Evolutionary conservation across 2,329 filamentous ascomycete genomes (phyloP).

Genomic region (Fusarium annulatum): DNA sequence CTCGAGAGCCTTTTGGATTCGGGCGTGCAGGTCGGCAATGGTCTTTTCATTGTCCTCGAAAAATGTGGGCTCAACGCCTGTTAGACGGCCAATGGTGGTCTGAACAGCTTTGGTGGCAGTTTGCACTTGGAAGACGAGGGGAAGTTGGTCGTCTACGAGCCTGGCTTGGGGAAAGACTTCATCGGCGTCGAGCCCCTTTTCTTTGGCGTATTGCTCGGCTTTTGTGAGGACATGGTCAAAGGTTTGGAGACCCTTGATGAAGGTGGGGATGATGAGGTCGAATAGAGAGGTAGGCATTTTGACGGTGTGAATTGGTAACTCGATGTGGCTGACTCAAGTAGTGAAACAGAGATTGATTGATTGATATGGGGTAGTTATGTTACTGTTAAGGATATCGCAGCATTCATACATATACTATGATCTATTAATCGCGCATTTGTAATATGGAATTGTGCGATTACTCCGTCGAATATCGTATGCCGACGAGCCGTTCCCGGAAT

Average conservation of each 20-base stretch:
- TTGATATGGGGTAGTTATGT: too few species aligned
- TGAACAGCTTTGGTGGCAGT: slow-evolving; percentile 28
- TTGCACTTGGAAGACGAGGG: slow-evolving; percentile 37
- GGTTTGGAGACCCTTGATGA: not conserved
- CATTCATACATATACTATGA: too few species aligned
- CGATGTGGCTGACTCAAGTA: rapidly evolving
- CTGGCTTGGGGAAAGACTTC: slow-evolving; percentile 19
- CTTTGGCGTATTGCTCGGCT: slow-evolving; percentile 36
- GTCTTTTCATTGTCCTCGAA: slow-evolving; percentile 21
- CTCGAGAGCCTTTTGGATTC: not conserved
- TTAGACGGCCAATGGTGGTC: slow-evolving; percentile 23
- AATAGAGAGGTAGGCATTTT: slow-evolving; percentile 7
- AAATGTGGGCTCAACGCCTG: slow-evolving; percentile 23
- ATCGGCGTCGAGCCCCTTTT: slow-evolving; percentile 29
- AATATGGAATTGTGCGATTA: not conserved
- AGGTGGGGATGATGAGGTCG: not conserved
- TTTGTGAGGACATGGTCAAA: slow-evolving; percentile 11
- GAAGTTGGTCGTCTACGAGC: slow-evolving; percentile 34
- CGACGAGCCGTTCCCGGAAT: not conserved
- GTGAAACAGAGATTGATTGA: not conserved
- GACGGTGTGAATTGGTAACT: rapidly evolving
- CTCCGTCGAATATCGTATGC: not conserved
- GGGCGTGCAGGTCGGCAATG: not conserved
- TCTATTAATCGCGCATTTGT: not conserved
- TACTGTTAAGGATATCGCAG: too few species aligned